phyloP scores from a whole-genome alignment of 768 basidiomycete species.

The Calocera cornea region DNA sequence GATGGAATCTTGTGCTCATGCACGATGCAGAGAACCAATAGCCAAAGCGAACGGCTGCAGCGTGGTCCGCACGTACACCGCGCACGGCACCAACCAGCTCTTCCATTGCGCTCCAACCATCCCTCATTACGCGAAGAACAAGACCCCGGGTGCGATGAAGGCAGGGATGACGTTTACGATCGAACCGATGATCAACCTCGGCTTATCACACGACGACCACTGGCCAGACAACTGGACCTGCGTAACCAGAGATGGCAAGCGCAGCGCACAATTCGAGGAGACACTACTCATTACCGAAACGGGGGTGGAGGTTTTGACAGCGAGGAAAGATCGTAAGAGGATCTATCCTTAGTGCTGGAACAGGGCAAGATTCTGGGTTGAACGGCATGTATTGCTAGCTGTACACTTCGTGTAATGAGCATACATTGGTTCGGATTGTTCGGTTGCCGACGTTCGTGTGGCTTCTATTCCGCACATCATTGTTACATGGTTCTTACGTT shows the following conservation, averaged over 20 bases:
- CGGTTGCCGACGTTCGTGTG: background rate
- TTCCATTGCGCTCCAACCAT: slow-evolving; percentile 85
- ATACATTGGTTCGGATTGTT: background rate
- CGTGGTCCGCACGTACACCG: slow-evolving; percentile 84
- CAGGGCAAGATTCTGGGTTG: background rate
- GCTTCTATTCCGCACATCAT: background rate
- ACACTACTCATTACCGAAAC: slow-evolving; percentile 85
- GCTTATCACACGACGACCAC: slow-evolving; percentile 61
- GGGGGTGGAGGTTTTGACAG: slow-evolving; percentile 78
- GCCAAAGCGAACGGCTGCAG: slow-evolving; percentile 72
- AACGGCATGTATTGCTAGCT: background rate
- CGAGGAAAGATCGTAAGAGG: slow-evolving; percentile 13
- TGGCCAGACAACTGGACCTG: slow-evolving; percentile 98
- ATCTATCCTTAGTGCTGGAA: background rate
- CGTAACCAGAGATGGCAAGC: slow-evolving; percentile 77
- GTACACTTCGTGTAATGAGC: background rate
- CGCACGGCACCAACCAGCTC: slow-evolving; percentile 75
- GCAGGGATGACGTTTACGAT: slow-evolving; percentile 77
- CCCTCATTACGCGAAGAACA: slow-evolving; percentile 90
- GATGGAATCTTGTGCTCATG: background rate
- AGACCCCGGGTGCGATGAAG: slow-evolving; percentile 86
- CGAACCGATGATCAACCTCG: slow-evolving; percentile 91
- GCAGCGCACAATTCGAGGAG: slow-evolving; percentile 95
- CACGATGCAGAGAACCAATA: slow-evolving; percentile 58
- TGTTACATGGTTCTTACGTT: background rate